Base-by-base conservation (phyloP, 192 early-diverging fungal genomes). In the Spizellomyces sp. region DNA sequence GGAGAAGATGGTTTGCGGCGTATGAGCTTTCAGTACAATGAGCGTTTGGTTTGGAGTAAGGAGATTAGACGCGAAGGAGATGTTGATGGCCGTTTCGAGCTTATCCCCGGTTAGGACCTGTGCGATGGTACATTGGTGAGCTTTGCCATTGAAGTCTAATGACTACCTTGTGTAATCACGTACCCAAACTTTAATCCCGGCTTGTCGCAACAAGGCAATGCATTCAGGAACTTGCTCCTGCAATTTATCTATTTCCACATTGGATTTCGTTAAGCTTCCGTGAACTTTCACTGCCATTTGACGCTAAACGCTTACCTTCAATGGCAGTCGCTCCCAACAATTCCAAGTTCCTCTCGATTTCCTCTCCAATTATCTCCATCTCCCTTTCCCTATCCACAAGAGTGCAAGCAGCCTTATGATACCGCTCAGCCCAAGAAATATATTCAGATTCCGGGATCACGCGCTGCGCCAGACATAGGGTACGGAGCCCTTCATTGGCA, bases 11-110 rank as follows among this genome's bases (percentile, higher is more conserved):
- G 68, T 69, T 22, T 41, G 17, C 3, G 77, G 75, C 5, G 79
- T 73, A 45, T 82, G 76, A 7, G 77, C 73, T 43, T 80, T 79
- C 45, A 80, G 21, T 12, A 83, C 48, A 41, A 85, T 52, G 27
- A 85, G 22, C 8, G 54, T 60, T 58, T 65, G 86, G 41, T 83
- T 66, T 41, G 80, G 65, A 45, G 84, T 82, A 41, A 91, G 80
- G 47, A 96, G 77, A 4, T 87, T 82, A 47, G 89, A 92, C 0
- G 94, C 90, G 57, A 90, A 87, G 12, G 89, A 93, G 81, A 96
- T 95, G 67, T 96, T 96, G 66, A 96, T 90, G 0, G 94, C 94
- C 0, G 94, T 96, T 70, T 96, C 94, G 19, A 89, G 83, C 77
- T 94, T 95, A 73, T 96, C 94, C 42, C 94, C 94, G 0, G 94